Percentiles rank a stretch among this genome's conserved stretches.
Conservation (phyloP, 1,139 yeast species). For the Torulaspora pretoriensis region DNA sequence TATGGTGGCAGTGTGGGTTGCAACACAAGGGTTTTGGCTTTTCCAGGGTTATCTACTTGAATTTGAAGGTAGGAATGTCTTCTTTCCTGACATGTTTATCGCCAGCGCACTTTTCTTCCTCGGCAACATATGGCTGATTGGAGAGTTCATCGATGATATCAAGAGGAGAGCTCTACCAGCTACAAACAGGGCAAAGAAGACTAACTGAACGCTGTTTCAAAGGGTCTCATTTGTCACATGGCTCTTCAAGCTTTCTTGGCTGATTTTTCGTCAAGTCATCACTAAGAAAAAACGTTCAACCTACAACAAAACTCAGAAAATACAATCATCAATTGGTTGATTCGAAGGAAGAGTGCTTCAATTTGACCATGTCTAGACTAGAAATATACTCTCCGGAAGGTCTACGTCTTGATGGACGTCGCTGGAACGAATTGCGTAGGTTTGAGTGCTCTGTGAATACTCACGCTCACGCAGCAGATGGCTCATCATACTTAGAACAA, state of each 20-base stretch:
- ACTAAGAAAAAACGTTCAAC: conserved; percentile 1
- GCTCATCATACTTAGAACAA: conserved; percentile 87
- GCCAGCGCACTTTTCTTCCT: conserved; percentile 64
- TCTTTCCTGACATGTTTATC: conserved; percentile 56
- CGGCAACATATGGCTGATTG: conserved; percentile 61
- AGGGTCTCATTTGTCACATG: conserved; percentile 1
- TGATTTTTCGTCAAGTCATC: conserved; percentile 3
- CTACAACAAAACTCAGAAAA: neutral
- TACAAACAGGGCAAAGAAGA: conserved; percentile 7
- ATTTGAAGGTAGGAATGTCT: conserved; percentile 66
- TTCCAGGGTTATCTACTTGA: conserved; percentile 74
- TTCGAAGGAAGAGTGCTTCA: neutral
- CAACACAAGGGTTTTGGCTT: conserved; percentile 75
- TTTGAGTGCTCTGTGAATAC: conserved; percentile 80
- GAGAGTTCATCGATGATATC: conserved; percentile 50
- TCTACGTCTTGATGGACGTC: conserved; percentile 82
- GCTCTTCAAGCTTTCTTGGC: neutral
- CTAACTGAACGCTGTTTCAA: neutral
- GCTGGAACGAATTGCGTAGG: conserved; percentile 88
- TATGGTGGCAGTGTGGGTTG: conserved; percentile 56
- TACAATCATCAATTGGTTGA: neutral
- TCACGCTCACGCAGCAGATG: conserved; percentile 85
- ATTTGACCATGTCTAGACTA: conserved; percentile 50
- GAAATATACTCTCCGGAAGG: conserved; percentile 95
- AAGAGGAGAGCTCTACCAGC: conserved; percentile 3